These are phyloP conservation scores for Lonicera japonica DNA, from an alignment of 129 eudicot genomes.

Conservation along the genomic window DNA sequence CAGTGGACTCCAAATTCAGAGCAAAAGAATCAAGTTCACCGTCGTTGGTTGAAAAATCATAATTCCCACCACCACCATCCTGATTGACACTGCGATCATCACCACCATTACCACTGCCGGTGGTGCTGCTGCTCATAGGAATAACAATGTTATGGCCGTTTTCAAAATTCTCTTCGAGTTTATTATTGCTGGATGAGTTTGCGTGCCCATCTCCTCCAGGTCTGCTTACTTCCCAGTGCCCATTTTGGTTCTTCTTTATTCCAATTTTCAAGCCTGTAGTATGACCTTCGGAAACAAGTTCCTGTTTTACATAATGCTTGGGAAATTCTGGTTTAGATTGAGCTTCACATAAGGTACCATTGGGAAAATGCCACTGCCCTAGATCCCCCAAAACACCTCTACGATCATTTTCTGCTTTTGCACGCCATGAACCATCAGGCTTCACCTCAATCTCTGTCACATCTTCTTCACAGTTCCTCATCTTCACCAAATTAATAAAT, in stretches of 20 bases:
- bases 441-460: constrained; percentile 82
- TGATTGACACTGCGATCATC: constrained; percentile 89
- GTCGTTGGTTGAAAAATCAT: constrained; percentile 43
- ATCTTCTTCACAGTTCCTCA: constrained; percentile 73
- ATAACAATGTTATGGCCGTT: constrained; percentile 33
- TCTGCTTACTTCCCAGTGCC: constrained; percentile 75
- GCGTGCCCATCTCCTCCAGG: constrained; percentile 32
- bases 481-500: constrained; percentile 32
- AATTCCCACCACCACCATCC: constrained; percentile 45
- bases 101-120: constrained; percentile 71
- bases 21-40: constrained; percentile 62
- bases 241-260: constrained; percentile 65
- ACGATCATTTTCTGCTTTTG: constrained; percentile 58
- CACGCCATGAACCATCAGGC: constrained; percentile 97
- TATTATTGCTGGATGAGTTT: constrained; percentile 37
- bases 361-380: constrained; percentile 75
- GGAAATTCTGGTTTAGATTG: constrained; percentile 43
- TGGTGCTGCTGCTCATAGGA: constrained; percentile 85
- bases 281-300: constrained; percentile 57
- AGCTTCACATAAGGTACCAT: constrained; percentile 56
- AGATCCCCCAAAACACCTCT: constrained; percentile 62
- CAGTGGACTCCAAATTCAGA: constrained; percentile 39
- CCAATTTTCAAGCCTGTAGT: constrained; percentile 65
- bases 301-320: constrained; percentile 59
- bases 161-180: constrained; percentile 20